These are phyloP conservation scores for Solanum megistacrolobum DNA, from an alignment of 257 asterid species.

Conservation along the genomic window DNA sequence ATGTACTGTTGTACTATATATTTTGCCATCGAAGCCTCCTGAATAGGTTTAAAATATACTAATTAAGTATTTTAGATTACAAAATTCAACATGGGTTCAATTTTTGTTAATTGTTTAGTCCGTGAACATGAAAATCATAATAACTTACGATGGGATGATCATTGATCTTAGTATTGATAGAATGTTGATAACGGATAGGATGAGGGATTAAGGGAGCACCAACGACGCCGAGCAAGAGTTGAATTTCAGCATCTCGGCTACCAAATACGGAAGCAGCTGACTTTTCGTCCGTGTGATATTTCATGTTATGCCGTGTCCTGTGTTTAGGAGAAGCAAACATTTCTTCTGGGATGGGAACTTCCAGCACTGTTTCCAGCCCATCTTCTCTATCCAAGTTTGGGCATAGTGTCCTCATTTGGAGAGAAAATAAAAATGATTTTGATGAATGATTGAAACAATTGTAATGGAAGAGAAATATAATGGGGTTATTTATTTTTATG, in stretches of 20 bases:
- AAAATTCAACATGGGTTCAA: too few species aligned
- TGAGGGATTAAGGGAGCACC: background rate
- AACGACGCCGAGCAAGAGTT: background rate
- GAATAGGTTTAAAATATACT: background rate
- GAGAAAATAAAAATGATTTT: background rate
- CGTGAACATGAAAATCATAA: too few species aligned
- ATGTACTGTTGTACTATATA: background rate
- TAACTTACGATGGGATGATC: background rate
- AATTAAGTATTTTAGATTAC: too few species aligned
- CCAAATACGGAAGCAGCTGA: background rate
- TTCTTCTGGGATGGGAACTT: background rate
- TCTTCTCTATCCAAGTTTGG: background rate
- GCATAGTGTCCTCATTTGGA: background rate
- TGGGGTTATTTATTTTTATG: background rate
- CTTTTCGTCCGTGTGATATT: background rate
- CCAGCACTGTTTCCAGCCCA: background rate
- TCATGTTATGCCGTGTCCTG: background rate
- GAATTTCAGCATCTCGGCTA: background rate
- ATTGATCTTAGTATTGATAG: background rate
- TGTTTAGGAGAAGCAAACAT: background rate
- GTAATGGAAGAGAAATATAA: background rate
- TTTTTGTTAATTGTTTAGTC: too few species aligned
- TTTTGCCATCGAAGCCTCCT: slow-evolving; percentile 1
- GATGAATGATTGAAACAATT: background rate
- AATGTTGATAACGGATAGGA: background rate